Evolutionary conservation across 2,329 filamentous ascomycete species (phyloP).

Genomic region (Claviceps paspali): DNA sequence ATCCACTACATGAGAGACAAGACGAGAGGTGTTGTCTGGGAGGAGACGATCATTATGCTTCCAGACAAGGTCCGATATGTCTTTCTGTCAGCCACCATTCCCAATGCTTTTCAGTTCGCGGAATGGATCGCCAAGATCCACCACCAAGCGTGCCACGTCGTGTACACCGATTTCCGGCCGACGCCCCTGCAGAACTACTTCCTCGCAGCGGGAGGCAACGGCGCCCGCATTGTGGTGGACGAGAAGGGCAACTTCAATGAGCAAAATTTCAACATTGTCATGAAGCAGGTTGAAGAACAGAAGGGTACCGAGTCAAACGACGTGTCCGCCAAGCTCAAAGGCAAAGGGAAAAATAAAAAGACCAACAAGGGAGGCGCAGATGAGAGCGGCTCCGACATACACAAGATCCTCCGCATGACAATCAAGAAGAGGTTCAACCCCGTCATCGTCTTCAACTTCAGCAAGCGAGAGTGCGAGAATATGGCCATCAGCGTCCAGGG

Average conservation of each 20-base stretch:
- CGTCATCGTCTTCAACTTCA: slow-evolving; percentile 98
- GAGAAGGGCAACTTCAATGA: slow-evolving; percentile 95
- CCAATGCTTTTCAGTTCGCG: slow-evolving; percentile 97
- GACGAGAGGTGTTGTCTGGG: slow-evolving; percentile 90
- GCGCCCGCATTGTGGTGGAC: slow-evolving; percentile 87
- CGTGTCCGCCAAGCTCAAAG: slow-evolving; percentile 63
- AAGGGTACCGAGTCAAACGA: slow-evolving; percentile 75
- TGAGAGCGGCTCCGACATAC: slow-evolving; percentile 66
- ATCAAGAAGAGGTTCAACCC: slow-evolving; percentile 96
- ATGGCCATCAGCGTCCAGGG: slow-evolving; percentile 76
- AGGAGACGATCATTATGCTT: slow-evolving; percentile 94
- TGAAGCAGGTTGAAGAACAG: slow-evolving; percentile 76
- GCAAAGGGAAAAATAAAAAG: slow-evolving; percentile 84
- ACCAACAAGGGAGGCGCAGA: slow-evolving; percentile 74
- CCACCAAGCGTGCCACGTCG: slow-evolving; percentile 92
- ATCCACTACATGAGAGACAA: slow-evolving; percentile 98
- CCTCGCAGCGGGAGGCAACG: slow-evolving; percentile 82
- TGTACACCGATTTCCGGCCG: slow-evolving; percentile 96
- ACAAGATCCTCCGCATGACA: slow-evolving; percentile 98
- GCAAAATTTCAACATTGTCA: slow-evolving; percentile 93
- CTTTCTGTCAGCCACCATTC: slow-evolving; percentile 94
- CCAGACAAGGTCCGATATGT: slow-evolving; percentile 99
- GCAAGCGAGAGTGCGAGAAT: slow-evolving; percentile 89
- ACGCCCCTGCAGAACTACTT: slow-evolving; percentile 97
- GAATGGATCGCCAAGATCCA: slow-evolving; percentile 99